These are phyloP conservation scores for Xylaria sp. DNA, from an alignment of 2,329 filamentous ascomycete genomes.

Conservation along the genomic window DNA sequence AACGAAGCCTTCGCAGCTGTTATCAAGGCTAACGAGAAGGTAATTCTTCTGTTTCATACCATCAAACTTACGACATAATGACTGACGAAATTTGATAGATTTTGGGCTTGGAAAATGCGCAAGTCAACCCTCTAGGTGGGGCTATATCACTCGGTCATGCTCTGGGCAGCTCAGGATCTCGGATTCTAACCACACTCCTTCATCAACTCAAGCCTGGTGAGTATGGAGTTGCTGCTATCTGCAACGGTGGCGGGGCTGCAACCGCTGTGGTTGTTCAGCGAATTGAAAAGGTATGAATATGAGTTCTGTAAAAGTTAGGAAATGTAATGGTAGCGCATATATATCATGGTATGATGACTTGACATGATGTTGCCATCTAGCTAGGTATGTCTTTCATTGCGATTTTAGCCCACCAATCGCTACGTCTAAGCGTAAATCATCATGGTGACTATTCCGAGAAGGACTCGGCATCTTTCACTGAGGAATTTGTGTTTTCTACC, in stretches of 20 bases:
- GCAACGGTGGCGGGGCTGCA: slow-evolving; percentile 94
- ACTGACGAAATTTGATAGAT: slow-evolving; percentile 61
- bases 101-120: slow-evolving; percentile 79
- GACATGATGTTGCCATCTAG: neutral
- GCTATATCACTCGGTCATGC: slow-evolving; percentile 94
- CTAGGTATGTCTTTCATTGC: neutral
- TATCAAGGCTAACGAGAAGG: slow-evolving; percentile 93
- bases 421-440: neutral
- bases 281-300: slow-evolving; percentile 60
- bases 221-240: slow-evolving; percentile 95
- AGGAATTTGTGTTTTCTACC: neutral
- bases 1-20: slow-evolving; percentile 98
- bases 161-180: slow-evolving; percentile 89
- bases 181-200: slow-evolving; percentile 88
- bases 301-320: neutral
- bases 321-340: neutral
- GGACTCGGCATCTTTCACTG: neutral
- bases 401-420: neutral
- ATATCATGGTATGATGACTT: neutral
- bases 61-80: neutral
- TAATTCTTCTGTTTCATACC: slow-evolving; percentile 46
- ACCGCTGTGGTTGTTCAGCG: slow-evolving; percentile 92
- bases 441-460: neutral
- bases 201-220: slow-evolving; percentile 93
- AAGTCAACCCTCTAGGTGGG: slow-evolving; percentile 88